A percentile compares a stretch with the other conserved stretches of the same genome.
Evolutionary conservation across 2,329 filamentous ascomycete species (phyloP).

Genomic region (Fusarium siculi): DNA sequence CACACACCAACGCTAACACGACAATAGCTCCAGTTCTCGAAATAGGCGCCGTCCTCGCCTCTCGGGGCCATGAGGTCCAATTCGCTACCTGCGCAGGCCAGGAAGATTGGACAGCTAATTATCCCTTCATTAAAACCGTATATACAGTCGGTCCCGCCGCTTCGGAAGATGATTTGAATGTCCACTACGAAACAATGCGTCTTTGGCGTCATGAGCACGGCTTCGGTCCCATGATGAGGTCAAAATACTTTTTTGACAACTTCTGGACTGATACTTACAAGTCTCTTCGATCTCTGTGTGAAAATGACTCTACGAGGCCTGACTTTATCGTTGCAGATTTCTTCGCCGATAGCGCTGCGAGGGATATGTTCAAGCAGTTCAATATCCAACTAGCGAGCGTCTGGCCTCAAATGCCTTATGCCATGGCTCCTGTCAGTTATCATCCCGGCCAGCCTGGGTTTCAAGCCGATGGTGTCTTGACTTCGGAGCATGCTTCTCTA

Average conservation of each 20-base stretch:
- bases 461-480: slow-evolving; percentile 51
- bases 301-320: slow-evolving; percentile 43
- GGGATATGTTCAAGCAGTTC: slow-evolving; percentile 53
- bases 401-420: slow-evolving; percentile 55
- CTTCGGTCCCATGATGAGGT: slow-evolving; percentile 46
- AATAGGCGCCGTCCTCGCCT: slow-evolving; percentile 47
- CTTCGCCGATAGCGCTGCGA: slow-evolving; percentile 54
- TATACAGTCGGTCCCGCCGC: slow-evolving; percentile 48
- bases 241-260: slow-evolving; percentile 52
- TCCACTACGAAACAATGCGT: slow-evolving; percentile 51
- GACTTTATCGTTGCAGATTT: slow-evolving; percentile 57
- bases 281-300: slow-evolving; percentile 26
- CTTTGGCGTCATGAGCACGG: slow-evolving; percentile 48
- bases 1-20: not conserved
- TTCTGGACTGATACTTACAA: slow-evolving; percentile 49
- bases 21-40: slow-evolving; percentile 50
- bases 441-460: slow-evolving; percentile 56
- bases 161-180: slow-evolving; percentile 42
- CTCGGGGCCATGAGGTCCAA: slow-evolving; percentile 50
- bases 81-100: slow-evolving; percentile 53
- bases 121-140: slow-evolving; percentile 47
- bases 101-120: slow-evolving; percentile 47
- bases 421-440: slow-evolving; percentile 51
- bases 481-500: slow-evolving; percentile 53
- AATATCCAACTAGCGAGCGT: slow-evolving; percentile 52